Evolutionary conservation across 2,329 filamentous ascomycete species (phyloP).

Genomic region (Alternaria sp.): DNA sequence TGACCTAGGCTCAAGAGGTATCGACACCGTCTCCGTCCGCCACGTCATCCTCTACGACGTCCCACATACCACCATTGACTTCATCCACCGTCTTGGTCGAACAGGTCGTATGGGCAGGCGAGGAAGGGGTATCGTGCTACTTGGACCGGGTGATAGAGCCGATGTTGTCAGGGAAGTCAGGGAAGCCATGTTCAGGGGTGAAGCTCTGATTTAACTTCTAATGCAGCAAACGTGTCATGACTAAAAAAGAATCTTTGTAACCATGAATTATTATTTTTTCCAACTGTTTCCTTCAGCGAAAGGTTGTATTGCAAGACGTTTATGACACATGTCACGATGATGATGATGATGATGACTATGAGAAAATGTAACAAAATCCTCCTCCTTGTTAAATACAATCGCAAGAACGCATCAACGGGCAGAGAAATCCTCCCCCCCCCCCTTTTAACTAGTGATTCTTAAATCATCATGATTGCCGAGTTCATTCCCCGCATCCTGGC

Average conservation of each 20-base stretch:
- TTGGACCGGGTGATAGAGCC: slow-evolving; percentile 86
- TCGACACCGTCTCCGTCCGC: slow-evolving; percentile 89
- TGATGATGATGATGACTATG: neutral
- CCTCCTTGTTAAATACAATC: neutral
- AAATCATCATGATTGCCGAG: too few relatives aligned
- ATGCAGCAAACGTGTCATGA: neutral
- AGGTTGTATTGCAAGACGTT: too few relatives aligned
- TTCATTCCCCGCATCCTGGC: too few relatives aligned
- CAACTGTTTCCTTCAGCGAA: neutral
- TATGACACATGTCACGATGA: neutral
- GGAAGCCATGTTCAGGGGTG: slow-evolving; percentile 69
- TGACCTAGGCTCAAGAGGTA: slow-evolving; percentile 88
- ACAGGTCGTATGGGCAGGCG: slow-evolving; percentile 92
- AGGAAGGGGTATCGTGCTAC: slow-evolving; percentile 87
- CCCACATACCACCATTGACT: slow-evolving; percentile 97
- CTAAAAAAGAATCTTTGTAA: neutral
- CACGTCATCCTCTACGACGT: slow-evolving; percentile 96
- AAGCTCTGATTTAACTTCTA: slow-evolving; percentile 55
- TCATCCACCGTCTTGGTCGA: slow-evolving; percentile 92
- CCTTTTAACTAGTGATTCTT: neutral
- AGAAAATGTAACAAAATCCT: neutral
- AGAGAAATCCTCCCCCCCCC: too few relatives aligned
- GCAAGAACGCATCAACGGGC: neutral
- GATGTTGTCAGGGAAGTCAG: slow-evolving; percentile 92
- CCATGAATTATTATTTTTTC: slow-evolving; percentile 5